Conservation (phyloP, 768 basidiomycete genomes). For the Russula sp. region DNA sequence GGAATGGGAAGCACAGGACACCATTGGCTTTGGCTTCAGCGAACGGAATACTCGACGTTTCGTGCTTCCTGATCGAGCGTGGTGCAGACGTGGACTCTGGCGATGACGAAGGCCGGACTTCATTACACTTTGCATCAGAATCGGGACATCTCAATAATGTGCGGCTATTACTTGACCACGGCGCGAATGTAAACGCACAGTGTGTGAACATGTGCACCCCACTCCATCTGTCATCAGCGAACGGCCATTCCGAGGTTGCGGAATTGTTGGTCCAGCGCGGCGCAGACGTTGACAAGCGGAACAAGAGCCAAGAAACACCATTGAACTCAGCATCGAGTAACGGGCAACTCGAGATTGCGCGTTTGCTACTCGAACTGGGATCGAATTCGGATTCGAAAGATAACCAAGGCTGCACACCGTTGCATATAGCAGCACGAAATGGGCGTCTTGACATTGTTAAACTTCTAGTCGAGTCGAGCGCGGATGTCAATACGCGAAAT, state of each 20-base stretch:
- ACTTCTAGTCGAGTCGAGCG: not conserved
- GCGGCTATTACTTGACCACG: too few species aligned
- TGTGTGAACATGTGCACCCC: too few species aligned
- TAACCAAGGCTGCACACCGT: not conserved
- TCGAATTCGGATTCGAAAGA: not conserved
- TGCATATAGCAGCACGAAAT: not conserved
- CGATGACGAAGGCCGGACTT: too few species aligned
- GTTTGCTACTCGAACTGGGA: not conserved
- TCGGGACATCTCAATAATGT: too few species aligned
- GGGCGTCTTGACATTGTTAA: not conserved
- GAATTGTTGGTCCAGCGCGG: not conserved
- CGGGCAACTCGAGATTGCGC: not conserved
- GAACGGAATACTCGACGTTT: too few species aligned
- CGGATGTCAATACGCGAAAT: not conserved
- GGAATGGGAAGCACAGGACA: too few species aligned
- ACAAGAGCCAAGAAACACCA: too few species aligned
- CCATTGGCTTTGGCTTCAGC: too few species aligned
- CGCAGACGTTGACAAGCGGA: not conserved
- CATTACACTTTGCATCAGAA: too few species aligned
- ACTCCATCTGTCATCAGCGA: not conserved
- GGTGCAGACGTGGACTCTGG: too few species aligned
- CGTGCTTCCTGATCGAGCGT: too few species aligned
- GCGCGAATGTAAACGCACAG: too few species aligned
- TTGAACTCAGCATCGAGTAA: not conserved
- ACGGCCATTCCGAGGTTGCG: not conserved